Percentiles rank a stretch among this genome's conserved stretches.
Evolutionary conservation across 2,329 filamentous ascomycete species (phyloP).

Genomic region (Sphaerulina musiva): DNA sequence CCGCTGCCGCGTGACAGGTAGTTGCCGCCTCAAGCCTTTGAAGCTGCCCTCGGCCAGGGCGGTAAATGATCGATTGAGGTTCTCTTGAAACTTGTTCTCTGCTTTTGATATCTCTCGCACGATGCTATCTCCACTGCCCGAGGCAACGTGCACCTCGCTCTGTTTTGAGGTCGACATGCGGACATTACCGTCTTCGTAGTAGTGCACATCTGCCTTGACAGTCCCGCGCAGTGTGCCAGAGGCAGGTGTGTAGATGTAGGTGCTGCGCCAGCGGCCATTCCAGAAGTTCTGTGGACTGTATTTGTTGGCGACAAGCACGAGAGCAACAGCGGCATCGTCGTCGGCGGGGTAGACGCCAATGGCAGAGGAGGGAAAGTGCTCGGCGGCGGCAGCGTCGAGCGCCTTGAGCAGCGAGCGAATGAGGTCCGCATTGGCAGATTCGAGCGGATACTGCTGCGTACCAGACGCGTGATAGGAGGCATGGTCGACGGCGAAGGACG

Average conservation of each 20-base stretch:
- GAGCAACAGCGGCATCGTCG: slow-evolving; percentile 66
- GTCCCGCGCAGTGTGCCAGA: slow-evolving; percentile 63
- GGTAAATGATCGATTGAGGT: slow-evolving; percentile 84
- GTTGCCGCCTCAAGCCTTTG: slow-evolving; percentile 82
- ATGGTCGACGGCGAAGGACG: slow-evolving; percentile 85
- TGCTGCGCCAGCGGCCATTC: slow-evolving; percentile 94
- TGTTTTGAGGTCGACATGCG: slow-evolving; percentile 84
- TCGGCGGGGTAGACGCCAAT: slow-evolving; percentile 78
- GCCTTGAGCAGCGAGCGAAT: slow-evolving; percentile 79
- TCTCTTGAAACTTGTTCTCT: slow-evolving; percentile 94
- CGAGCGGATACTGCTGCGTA: slow-evolving; percentile 70
- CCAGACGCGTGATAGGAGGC: slow-evolving; percentile 76
- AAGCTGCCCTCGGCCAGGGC: slow-evolving; percentile 89
- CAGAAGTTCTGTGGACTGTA: slow-evolving; percentile 98
- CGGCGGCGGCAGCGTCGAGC: slow-evolving; percentile 66
- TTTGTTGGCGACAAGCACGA: slow-evolving; percentile 87
- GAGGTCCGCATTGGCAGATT: slow-evolving; percentile 69
- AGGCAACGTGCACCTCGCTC: slow-evolving; percentile 54
- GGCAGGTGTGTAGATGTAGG: slow-evolving; percentile 72
- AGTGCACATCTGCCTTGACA: slow-evolving; percentile 93
- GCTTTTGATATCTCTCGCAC: slow-evolving; percentile 67
- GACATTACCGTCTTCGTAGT: slow-evolving; percentile 99
- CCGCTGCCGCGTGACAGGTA: slow-evolving; percentile 95
- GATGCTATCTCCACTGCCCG: slow-evolving; percentile 60
- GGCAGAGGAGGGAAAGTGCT: slow-evolving; percentile 80